Conservation (phyloP, 1,284 basidiomycete species). For the Malassezia equina region DNA sequence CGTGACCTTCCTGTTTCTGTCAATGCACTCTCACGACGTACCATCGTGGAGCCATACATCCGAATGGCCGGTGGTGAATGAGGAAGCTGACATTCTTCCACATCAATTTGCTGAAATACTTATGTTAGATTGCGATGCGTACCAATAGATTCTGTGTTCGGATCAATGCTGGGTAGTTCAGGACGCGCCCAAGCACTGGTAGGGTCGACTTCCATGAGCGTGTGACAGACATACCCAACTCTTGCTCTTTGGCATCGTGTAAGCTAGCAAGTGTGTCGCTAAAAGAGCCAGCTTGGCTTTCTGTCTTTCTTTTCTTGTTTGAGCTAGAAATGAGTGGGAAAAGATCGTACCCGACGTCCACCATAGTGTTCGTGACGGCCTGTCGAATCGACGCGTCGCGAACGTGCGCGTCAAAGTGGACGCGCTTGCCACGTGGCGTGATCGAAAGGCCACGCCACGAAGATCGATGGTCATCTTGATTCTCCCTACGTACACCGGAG, state of each 20-base stretch:
- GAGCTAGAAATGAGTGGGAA: neutral
- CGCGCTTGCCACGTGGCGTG: constrained; percentile 15
- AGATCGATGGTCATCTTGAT: neutral
- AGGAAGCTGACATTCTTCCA: constrained; percentile 37
- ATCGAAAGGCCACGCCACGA: constrained; percentile 2
- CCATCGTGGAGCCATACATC: constrained; percentile 42
- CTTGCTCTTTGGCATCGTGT: constrained; percentile 25
- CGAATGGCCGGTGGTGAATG: constrained; percentile 36
- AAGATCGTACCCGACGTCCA: neutral
- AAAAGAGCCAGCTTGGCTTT: constrained; percentile 27
- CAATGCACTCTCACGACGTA: neutral
- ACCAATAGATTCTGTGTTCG: constrained; percentile 23
- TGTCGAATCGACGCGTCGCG: neutral
- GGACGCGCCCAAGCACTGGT: constrained; percentile 33
- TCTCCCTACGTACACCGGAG: neutral
- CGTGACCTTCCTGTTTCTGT: constrained; percentile 27
- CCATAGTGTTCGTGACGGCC: neutral
- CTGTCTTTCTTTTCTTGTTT: constrained; percentile 24
- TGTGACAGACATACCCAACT: constrained; percentile 15
- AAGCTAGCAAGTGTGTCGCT: constrained; percentile 34
- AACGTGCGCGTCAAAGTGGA: constrained; percentile 5
- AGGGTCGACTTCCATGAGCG: constrained; percentile 5
- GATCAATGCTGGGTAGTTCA: constrained; percentile 23
- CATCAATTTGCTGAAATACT: constrained; percentile 46
- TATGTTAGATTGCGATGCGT: neutral